These are phyloP conservation scores for Puccinia coronata DNA, from an alignment of 1,284 basidiomycete species.

Conservation along the genomic window DNA sequence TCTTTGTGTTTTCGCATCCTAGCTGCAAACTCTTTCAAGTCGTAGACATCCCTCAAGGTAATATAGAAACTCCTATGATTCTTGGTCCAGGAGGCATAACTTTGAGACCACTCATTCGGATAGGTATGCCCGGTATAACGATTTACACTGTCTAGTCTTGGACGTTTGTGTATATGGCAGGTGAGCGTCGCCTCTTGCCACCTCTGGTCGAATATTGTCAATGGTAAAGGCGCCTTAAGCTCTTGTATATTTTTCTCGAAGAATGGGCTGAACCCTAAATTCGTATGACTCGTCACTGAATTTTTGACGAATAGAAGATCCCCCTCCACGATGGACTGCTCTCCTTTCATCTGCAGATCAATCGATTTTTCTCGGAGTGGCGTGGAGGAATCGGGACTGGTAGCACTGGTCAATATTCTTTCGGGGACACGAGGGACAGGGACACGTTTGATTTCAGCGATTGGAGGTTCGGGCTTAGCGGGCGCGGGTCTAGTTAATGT, in stretches of 20 bases:
- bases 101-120: conserved; percentile 18
- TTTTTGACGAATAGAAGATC: conserved; percentile 1
- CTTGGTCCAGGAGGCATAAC: background rate
- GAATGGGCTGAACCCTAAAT: background rate
- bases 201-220: background rate
- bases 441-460: background rate
- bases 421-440: background rate
- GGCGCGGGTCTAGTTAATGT: too few relatives aligned
- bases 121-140: background rate
- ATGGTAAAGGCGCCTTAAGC: background rate
- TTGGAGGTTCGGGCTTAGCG: too few relatives aligned
- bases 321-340: background rate
- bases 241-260: conserved; percentile 23
- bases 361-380: background rate
- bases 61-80: background rate
- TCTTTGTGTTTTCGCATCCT: background rate
- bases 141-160: background rate
- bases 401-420: too few relatives aligned
- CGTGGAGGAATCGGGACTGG: too few relatives aligned
- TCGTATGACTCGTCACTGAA: background rate
- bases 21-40: background rate
- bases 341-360: background rate
- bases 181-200: background rate
- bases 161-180: background rate
- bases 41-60: background rate